phyloP scores from a whole-genome alignment of 177 flowering plant species.

The Vitis hybrid region DNA sequence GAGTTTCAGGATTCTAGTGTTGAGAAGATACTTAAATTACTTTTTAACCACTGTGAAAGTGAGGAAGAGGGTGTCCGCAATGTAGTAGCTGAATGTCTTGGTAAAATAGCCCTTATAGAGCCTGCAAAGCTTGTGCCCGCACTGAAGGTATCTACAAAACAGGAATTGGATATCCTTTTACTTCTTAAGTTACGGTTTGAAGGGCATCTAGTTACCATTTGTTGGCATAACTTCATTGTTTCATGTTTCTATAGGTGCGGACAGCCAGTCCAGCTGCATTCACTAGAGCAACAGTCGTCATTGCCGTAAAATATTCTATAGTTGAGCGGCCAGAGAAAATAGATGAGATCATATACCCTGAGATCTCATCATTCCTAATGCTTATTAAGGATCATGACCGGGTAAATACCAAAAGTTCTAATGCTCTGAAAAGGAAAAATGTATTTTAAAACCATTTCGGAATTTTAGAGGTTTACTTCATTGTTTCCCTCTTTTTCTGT shows the following conservation, averaged over 20 bases:
- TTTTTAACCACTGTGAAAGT: slow-evolving; percentile 98
- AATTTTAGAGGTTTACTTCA: neutral
- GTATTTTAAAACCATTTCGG: too few relatives aligned
- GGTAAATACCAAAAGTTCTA: slow-evolving; percentile 37
- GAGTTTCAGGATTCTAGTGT: slow-evolving; percentile 93
- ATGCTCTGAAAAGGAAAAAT: neutral
- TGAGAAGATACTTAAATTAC: slow-evolving; percentile 82
- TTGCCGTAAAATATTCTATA: slow-evolving; percentile 90
- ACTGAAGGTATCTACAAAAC: slow-evolving; percentile 57
- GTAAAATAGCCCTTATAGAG: slow-evolving; percentile 96
- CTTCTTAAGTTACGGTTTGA: neutral
- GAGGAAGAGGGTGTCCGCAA: slow-evolving; percentile 99
- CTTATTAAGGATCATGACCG: slow-evolving; percentile 90
- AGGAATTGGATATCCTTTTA: neutral
- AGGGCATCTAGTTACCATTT: neutral
- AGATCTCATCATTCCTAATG: slow-evolving; percentile 92
- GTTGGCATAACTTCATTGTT: neutral
- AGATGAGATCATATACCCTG: slow-evolving; percentile 83
- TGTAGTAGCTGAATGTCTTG: slow-evolving; percentile 98
- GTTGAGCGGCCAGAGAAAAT: slow-evolving; percentile 98
- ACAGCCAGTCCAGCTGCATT: slow-evolving; percentile 82
- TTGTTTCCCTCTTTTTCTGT: neutral
- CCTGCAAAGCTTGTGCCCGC: slow-evolving; percentile 94
- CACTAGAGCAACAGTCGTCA: slow-evolving; percentile 94
- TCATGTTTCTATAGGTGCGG: slow-evolving; percentile 53